Evolutionary conservation across 2,329 filamentous ascomycete species (phyloP).

Genomic region (Xylariaceae sp.): DNA sequence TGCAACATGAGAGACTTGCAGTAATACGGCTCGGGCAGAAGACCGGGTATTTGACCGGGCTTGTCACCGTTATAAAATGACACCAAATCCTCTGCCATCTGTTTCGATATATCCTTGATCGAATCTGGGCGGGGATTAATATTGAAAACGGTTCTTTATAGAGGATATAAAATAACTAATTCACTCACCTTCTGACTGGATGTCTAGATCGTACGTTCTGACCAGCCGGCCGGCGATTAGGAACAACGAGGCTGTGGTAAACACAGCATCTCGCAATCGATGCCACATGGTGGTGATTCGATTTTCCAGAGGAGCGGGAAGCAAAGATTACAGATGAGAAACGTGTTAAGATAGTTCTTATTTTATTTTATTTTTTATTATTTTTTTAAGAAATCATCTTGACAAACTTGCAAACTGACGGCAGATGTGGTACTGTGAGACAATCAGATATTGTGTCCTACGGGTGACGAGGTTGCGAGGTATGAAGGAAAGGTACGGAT

Average conservation of each 20-base stretch:
- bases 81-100: conserved; percentile 56
- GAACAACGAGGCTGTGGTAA: conserved; percentile 22
- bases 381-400: background rate
- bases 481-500: background rate
- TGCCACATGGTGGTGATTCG: conserved; percentile 25
- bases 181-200: conserved; percentile 31
- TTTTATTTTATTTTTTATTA: too few relatives aligned
- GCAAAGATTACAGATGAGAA: background rate
- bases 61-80: conserved; percentile 52
- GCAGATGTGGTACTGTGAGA: background rate
- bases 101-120: conserved; percentile 50
- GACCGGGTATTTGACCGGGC: conserved; percentile 53
- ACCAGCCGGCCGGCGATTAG: conserved; percentile 14
- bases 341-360: background rate
- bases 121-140: conserved; percentile 46
- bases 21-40: conserved; percentile 57
- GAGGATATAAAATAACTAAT: conserved; percentile 1
- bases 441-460: background rate
- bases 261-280: conserved; percentile 23
- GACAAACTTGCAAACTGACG: background rate
- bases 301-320: conserved; percentile 11
- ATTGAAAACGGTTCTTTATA: conserved; percentile 12
- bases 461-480: background rate
- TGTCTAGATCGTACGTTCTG: conserved; percentile 32
- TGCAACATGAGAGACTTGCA: conserved; percentile 43